Conservation (phyloP, 2,329 filamentous ascomycete genomes). For the Botrytis paeoniae region DNA sequence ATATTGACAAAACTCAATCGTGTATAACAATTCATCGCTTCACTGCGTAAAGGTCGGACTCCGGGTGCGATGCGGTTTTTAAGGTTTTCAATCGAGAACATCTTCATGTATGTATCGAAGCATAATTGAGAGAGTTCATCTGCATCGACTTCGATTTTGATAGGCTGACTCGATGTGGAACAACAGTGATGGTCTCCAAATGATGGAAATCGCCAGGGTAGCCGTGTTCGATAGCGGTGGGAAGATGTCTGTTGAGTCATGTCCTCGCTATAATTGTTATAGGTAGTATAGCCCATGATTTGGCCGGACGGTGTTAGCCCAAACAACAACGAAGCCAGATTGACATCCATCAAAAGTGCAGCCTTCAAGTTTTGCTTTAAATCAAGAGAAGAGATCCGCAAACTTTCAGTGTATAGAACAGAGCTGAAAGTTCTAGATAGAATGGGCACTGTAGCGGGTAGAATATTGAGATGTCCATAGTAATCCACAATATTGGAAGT, state of each 20-base stretch:
- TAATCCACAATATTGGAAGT: constrained; percentile 3
- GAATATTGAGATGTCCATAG: not conserved
- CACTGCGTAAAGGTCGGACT: not conserved
- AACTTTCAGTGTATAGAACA: constrained; percentile 4
- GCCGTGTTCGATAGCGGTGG: not conserved
- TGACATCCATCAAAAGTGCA: not conserved
- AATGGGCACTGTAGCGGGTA: not conserved
- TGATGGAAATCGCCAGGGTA: constrained; percentile 1
- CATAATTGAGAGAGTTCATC: not conserved
- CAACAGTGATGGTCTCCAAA: not conserved
- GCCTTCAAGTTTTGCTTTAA: not conserved
- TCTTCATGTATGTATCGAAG: not conserved
- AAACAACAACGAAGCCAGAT: not conserved
- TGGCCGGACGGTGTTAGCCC: not conserved
- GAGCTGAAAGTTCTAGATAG: not conserved
- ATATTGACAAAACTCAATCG: not conserved
- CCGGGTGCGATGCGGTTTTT: not conserved
- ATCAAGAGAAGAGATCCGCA: not conserved
- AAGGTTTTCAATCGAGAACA: not conserved
- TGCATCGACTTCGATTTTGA: not conserved
- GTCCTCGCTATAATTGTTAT: not conserved
- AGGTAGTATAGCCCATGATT: not conserved
- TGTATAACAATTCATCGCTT: not conserved
- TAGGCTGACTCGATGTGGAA: not conserved
- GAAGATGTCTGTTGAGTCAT: not conserved